Conservation (phyloP, 2,329 filamentous ascomycete genomes). For the Xylariaceae sp. region DNA sequence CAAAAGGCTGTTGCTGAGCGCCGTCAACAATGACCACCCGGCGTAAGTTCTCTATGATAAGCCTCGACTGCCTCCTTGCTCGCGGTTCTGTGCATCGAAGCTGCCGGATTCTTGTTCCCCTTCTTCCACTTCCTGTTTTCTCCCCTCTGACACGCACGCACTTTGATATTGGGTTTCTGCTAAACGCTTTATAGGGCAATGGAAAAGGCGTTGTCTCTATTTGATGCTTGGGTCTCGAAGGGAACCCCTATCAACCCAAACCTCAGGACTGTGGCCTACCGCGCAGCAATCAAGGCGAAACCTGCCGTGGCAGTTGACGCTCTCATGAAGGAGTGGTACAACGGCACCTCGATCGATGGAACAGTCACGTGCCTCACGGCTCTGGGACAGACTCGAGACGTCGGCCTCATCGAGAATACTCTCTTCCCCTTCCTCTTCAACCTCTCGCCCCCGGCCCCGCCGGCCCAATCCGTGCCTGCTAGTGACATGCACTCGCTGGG, state of each 20-base stretch:
- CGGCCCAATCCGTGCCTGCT: constrained; percentile 61
- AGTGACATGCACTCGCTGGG: constrained; percentile 84
- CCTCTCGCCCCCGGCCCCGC: constrained; percentile 40
- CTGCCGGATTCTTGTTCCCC: too few relatives aligned
- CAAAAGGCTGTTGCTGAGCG: constrained; percentile 68
- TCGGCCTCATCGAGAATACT: constrained; percentile 57
- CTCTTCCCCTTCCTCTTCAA: constrained; percentile 75
- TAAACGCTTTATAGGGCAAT: constrained; percentile 46
- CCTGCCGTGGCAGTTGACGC: constrained; percentile 62
- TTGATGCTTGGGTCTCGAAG: constrained; percentile 69
- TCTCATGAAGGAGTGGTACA: constrained; percentile 78
- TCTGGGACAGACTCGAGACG: constrained; percentile 65
- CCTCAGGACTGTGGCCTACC: constrained; percentile 73
- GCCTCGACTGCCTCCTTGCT: too few relatives aligned
- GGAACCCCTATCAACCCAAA: constrained; percentile 68
- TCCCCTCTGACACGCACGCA: not conserved
- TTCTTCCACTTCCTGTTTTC: not conserved
- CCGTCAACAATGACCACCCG: constrained; percentile 69
- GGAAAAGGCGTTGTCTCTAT: constrained; percentile 68
- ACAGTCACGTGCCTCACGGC: constrained; percentile 77
- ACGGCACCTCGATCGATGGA: constrained; percentile 78
- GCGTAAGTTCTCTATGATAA: constrained; percentile 41
- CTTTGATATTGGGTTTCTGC: not conserved
- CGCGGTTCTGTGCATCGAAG: too few relatives aligned
- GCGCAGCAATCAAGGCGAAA: constrained; percentile 63